Evolutionary conservation across 192 early-diverging fungal species (phyloP), one percentile per base, ranked within the genome.

Genomic region (Dispira simplex): DNA sequence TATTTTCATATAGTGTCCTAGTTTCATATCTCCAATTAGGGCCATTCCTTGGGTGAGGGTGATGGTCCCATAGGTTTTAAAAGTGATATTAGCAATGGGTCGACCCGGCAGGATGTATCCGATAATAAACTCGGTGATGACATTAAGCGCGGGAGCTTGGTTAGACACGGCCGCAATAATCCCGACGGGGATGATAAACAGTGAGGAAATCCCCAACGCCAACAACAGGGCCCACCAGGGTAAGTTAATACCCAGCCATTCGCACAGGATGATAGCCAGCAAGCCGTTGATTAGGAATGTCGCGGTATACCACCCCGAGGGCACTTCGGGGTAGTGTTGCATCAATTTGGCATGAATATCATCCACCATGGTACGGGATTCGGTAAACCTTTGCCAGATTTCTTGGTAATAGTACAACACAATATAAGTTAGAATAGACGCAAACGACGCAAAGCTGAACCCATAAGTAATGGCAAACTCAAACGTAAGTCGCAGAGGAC

Each of bases 61-160:
- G 64, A 85, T 92, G 69, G 83, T 85, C 52, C 87, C 88, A 62
- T 88, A 81, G 14, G 88, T 85, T 72, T 95, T 95, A 80, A 91
- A 95, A 2, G 85, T 82, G 45, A 91, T 82, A 55, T 90, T 89
- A 64, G 82, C 84, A 44, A 91, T 84, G 13, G 88, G 80, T 57
- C 91, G 71, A 21, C 90, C 92, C 10, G 89, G 88, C 46, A 85
- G 70, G 5, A 87, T 75, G 64, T 87, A 88, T 63, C 92, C 92
- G 59, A 83, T 85, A 62, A 92, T 80, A 63, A 91, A 84, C 75
- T 95, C 89, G 46, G 86, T 87, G 25, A 92, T 77, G 46, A 95
- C 84, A 72, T 95, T 92, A 27, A 91, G 73, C 32, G 83, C 83
- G n/a, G 89, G 80, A 53, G 79, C 76, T 63, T 79, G 76, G 66